These are phyloP conservation scores for Geotrichum australiense DNA, from an alignment of 1,139 yeast genomes.

Conservation along the genomic window DNA sequence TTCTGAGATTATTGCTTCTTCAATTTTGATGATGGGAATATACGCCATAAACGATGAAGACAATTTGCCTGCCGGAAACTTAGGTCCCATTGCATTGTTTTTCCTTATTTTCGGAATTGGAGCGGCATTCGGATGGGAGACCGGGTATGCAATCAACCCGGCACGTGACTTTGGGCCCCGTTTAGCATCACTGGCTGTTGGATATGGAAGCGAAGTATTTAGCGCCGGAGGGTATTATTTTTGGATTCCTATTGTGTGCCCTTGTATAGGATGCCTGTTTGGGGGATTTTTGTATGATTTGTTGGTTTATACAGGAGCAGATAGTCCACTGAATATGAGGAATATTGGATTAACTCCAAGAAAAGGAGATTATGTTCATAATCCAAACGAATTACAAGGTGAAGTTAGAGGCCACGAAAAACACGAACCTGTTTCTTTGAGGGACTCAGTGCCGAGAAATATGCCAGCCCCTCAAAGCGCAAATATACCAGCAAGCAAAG, in stretches of 20 bases:
- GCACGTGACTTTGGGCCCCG: conserved; percentile 51
- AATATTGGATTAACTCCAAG: no score
- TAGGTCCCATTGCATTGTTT: conserved; percentile 42
- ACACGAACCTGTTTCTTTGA: no score
- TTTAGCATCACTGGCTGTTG: conserved; percentile 41
- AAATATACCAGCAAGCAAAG: no score
- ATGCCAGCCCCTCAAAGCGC: no score
- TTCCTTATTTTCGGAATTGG: conserved; percentile 41
- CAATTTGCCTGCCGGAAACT: conserved; percentile 40
- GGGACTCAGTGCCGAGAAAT: no score
- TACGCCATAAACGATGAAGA: conserved; percentile 45
- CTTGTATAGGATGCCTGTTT: conserved; percentile 39
- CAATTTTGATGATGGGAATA: conserved; percentile 40
- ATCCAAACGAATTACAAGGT: no score
- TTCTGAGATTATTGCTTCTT: conserved; percentile 41
- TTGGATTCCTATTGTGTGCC: conserved; percentile 47
- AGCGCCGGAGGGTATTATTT: conserved; percentile 38
- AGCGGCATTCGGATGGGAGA: conserved; percentile 43
- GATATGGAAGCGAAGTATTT: conserved; percentile 41
- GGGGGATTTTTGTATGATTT: conserved; percentile 45
- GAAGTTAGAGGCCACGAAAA: no score
- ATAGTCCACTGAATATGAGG: conserved; percentile 44
- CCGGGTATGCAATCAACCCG: conserved; percentile 46
- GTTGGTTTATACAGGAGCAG: conserved; percentile 44
- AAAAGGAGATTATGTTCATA: no score